Base-by-base conservation (phyloP, 805 yeast genomes). In the Brettanomyces bruxellensis region DNA sequence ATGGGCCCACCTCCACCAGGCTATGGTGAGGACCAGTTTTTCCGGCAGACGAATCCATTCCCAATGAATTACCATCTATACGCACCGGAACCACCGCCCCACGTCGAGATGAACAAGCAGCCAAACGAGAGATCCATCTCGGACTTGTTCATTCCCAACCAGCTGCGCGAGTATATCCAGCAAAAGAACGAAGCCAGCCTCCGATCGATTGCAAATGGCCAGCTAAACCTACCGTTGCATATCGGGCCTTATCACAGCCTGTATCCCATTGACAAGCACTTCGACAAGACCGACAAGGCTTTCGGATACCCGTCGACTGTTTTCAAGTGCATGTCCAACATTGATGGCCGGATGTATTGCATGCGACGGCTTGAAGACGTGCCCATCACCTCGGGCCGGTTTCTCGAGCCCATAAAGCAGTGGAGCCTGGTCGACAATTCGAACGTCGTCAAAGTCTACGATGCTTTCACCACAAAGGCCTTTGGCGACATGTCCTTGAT, bases 81-180 rank as follows among this genome's bases (percentile, higher is more conserved):
- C 65, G 93, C 96, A 0, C 97, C 97, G 2, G 75, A 79, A 30
- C 91, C 96, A 8, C 87, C 90, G 3, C 90, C 89, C 7, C 81
- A 83, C 57, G 62, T 81, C 42, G 71, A 73, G 38, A 63, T 76
- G 8, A 79, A 81, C 12, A 67, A 85, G 50, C 73, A 75, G 43
- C 78, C 86, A 1, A 80, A 89, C 59, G 90, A 89, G 64, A 75
- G 88, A 39, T 79, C 78, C 32, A 76, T 82, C 3, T 76, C 77
- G 46, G 75, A 74, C 47, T 70, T 93, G 57, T 90, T 90, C 59
- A 75, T 91, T 9, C 79, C 89, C 8, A 77, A 77, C 54, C 74
- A 83, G 43, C 57, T 91, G 42, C 74, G 97, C 55, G 89, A 86
- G 58, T 67, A 72, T 3, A 69, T 91, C 39, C 83, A 81, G 48